Evolutionary conservation across 2,329 filamentous ascomycete genomes (phyloP), one percentile per base, ranked within the genome.

Genomic region (Pseudogymnoascus sp.): DNA sequence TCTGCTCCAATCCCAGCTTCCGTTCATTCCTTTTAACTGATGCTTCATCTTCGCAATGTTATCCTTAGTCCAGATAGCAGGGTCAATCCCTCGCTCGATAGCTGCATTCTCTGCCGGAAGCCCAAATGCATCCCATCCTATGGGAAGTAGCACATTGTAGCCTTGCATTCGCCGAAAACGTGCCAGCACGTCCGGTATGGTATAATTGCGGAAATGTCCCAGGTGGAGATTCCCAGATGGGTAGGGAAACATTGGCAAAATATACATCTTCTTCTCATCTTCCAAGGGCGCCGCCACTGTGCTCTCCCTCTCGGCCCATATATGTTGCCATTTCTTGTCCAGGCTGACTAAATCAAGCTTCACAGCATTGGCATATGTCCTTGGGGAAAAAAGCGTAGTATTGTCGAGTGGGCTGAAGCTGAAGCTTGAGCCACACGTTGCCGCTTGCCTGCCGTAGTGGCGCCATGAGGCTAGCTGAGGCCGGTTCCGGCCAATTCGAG

Each of bases 61-160:
- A 68, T 80, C 78, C 70, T 80, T 81, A 0, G 92, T 96, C 92
- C 92, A 96, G 6, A 79, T 79, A 6, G 83, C 87, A 1, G 92
- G 91, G 70, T 90, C 84, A 64, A 93, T 81, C 11, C 90, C 90
- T 65, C 88, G 80, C 75, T 95, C 90, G 63, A 95, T 89, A 7
- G 92, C 92, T 16, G 92, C 92, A 76, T 96, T 96, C 74, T 96
- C 92, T 45, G 92, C 92, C 10, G 92, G 92, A 62, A 96, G 78
- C 1, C 92, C 92, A 76, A 96, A 96, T 4, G 91, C 90, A 78
- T 96, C 92, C 91, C 92, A 96, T 10, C 92, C 92, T 82, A 96
- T 96, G n/a, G 92, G 91, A 66, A 96, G 83, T 61, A 95, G 75
- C 33, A 95, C 90, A 62, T 89, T 77, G 67, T 85, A 80, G 14